Conservation (phyloP, 1,284 basidiomycete species). For the Paramarasmius palmivorus region DNA sequence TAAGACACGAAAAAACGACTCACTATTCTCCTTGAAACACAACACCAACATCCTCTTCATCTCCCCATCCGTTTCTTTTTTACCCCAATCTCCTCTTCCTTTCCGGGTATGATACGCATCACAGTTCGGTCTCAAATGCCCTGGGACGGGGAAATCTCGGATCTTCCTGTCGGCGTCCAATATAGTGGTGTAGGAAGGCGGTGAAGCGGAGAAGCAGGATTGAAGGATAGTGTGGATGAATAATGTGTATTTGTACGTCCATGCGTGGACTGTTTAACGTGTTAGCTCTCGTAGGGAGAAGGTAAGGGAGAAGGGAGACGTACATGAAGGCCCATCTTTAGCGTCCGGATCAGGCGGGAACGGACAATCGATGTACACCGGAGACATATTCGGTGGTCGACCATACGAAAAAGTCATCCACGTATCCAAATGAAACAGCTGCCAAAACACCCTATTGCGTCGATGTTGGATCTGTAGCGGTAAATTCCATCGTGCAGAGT, state of each 20-base stretch:
- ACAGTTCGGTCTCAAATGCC: conserved; percentile 40
- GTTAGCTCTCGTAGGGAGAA: background rate
- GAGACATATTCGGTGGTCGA: conserved; percentile 56
- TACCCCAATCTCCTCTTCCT: conserved; percentile 12
- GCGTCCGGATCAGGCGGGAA: conserved; percentile 55
- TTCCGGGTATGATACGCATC: conserved; percentile 25
- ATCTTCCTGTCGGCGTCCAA: conserved; percentile 50
- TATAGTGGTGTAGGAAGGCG: conserved; percentile 47
- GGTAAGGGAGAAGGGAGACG: background rate
- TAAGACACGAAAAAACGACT: conserved; percentile 18
- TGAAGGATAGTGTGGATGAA: conserved; percentile 53
- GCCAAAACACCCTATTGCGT: conserved; percentile 64
- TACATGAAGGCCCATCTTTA: conserved; percentile 49
- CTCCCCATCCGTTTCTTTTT: background rate
- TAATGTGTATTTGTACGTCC: conserved; percentile 54
- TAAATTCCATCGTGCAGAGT: conserved; percentile 58
- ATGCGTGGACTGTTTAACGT: conserved; percentile 46
- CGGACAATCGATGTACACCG: conserved; percentile 54
- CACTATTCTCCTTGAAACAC: conserved; percentile 59
- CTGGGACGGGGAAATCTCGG: conserved; percentile 55
- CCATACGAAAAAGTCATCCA: conserved; percentile 63
- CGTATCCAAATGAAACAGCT: conserved; percentile 57
- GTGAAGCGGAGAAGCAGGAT: conserved; percentile 53
- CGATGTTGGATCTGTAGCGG: conserved; percentile 40
- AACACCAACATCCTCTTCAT: conserved; percentile 53